A percentile compares a stretch with the other conserved stretches of the same genome.
Evolutionary conservation across 371 early-diverging fungal genomes (phyloP).

Genomic region (Capillidium heterosporum): DNA sequence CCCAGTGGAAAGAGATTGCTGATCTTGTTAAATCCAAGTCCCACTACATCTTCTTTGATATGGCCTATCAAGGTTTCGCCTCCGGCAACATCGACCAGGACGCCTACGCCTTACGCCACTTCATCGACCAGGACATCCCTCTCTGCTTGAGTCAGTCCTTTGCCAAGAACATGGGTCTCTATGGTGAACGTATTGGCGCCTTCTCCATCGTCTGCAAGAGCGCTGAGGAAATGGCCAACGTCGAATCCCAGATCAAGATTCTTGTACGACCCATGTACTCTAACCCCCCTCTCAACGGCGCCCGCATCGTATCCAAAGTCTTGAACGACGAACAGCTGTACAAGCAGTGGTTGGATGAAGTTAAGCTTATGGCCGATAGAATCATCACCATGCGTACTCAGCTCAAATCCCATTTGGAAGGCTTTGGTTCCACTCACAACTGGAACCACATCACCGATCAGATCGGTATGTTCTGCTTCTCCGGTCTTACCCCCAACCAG

Average conservation of each 20-base stretch:
- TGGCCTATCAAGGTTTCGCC: slow-evolving; percentile 98
- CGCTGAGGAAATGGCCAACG: slow-evolving; percentile 61
- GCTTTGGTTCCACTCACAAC: slow-evolving; percentile 51
- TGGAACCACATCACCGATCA: slow-evolving; percentile 95
- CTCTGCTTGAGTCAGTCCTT: slow-evolving; percentile 87
- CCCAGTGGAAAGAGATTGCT: slow-evolving; percentile 84
- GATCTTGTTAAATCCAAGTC: slow-evolving; percentile 57
- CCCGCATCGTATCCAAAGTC: slow-evolving; percentile 81
- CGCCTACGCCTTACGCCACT: slow-evolving; percentile 88
- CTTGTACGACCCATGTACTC: slow-evolving; percentile 95
- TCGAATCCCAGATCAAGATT: slow-evolving; percentile 89
- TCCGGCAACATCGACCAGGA: slow-evolving; percentile 81
- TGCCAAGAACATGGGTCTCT: slow-evolving; percentile 98
- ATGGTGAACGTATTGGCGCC: slow-evolving; percentile 96
- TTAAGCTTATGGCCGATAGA: slow-evolving; percentile 93
- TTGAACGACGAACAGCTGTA: slow-evolving; percentile 57
- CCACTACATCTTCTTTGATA: slow-evolving; percentile 91
- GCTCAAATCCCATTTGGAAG: slow-evolving; percentile 60
- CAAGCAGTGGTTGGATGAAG: slow-evolving; percentile 78
- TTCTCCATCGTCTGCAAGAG: slow-evolving; percentile 71
- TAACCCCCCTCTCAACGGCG: slow-evolving; percentile 90
- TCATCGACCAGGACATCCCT: slow-evolving; percentile 60
- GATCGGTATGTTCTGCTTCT: slow-evolving; percentile 98
- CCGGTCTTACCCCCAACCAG: slow-evolving; percentile 82
- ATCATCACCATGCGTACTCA: slow-evolving; percentile 83